Evolutionary conservation across 1,284 basidiomycete genomes (phyloP), one percentile per base, ranked within the genome.

Genomic region (Ceratobasidium sp.): DNA sequence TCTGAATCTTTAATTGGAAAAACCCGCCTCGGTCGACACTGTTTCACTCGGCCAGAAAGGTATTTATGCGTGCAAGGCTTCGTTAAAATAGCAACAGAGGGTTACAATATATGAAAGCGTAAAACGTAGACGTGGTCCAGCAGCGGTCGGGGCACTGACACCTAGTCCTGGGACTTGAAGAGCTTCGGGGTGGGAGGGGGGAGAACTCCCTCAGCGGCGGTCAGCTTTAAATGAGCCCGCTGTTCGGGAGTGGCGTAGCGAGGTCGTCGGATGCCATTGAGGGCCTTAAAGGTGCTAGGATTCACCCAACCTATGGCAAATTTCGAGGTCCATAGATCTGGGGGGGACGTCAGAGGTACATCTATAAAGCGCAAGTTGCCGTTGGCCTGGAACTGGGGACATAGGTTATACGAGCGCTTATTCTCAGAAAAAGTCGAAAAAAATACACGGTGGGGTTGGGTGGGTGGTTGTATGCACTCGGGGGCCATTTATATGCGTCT

Each of bases 351-450:
- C 62, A 66, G 50, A 53, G 62, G 53, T 39, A 53, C 62, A 56
- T 46, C 62, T 50, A 54, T 42, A 39, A 53, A 50, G 62, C 62
- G 62, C 62, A 44, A 53, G 30, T 56, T 66, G 62, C 62, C 62
- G 62, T 53, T 23, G 41, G 21, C 2, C n/a, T 29, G 36, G 60
- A 21, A 25, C 30, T 21, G 47, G 47, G 21, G 8, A 25, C 25
- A 27, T 11, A 14, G 39, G 21, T 19, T 44, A 27, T 8, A 30
- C 33, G 36, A 13, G 33, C 14, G 9, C 47, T 50, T 27, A 52
- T 36, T 42, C 44, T 14, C 29, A 53, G 50, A 56, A 54, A 56
- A 46, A 36, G 33, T 36, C 33, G 33, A 36, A 36, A 36, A 36
- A 36, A 36, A 36, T 36, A 11, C 5, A 36, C 5, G 33, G 33